Percentiles rank a stretch among this genome's conserved stretches.
These are phyloP conservation scores for Stropharia rugosoannulata DNA, from an alignment of 768 basidiomycete genomes.

Conservation along the genomic window DNA sequence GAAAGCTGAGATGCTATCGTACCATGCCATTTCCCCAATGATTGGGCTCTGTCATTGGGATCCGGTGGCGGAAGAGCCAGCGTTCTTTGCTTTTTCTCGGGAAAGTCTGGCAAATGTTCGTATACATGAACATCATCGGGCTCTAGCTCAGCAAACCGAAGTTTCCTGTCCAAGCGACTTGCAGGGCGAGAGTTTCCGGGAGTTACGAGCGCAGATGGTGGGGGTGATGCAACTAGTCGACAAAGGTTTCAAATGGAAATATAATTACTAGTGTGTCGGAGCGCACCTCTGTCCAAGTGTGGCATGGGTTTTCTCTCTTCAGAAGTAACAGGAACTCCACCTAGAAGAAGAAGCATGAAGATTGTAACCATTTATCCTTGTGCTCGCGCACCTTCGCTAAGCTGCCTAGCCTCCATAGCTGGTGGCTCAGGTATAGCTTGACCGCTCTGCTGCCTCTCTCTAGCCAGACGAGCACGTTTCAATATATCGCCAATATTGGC, in stretches of 20 bases:
- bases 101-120: slow-evolving; percentile 78
- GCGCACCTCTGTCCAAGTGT: slow-evolving; percentile 17
- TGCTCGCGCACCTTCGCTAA: slow-evolving; percentile 9
- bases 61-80: slow-evolving; percentile 59
- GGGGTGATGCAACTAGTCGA: slow-evolving; percentile 23
- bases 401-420: not conserved
- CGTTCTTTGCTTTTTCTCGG: slow-evolving; percentile 44
- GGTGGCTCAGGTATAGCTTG: not conserved
- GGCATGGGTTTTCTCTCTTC: slow-evolving; percentile 17
- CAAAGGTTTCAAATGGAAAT: not conserved
- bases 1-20: slow-evolving; percentile 16
- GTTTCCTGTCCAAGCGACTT: slow-evolving; percentile 51
- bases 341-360: slow-evolving; percentile 1
- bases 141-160: slow-evolving; percentile 76
- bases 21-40: slow-evolving; percentile 36
- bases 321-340: slow-evolving; percentile 17
- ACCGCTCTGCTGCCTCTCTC: slow-evolving; percentile 27
- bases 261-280: not conserved
- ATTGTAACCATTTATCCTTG: not conserved
- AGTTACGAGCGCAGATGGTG: slow-evolving; percentile 45
- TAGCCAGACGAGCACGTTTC: slow-evolving; percentile 49
- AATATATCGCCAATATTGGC: slow-evolving; percentile 62
- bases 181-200: slow-evolving; percentile 58
- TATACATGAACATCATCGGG: slow-evolving; percentile 81
- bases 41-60: slow-evolving; percentile 35